Evolutionary conservation across 257 asterid genomes (phyloP).

Genomic region (Penstemon davidsonii): DNA sequence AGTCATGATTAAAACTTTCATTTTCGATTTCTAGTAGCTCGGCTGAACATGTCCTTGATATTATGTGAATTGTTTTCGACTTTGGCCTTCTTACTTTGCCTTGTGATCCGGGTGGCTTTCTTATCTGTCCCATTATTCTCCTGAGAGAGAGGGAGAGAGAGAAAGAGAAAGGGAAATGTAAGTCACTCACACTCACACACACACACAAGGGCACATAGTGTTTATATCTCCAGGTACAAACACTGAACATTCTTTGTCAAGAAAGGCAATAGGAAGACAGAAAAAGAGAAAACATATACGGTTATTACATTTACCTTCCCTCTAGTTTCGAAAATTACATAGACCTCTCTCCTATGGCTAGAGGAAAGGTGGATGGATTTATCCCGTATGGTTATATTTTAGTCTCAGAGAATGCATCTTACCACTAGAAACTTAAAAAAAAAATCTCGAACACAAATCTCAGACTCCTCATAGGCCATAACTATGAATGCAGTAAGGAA

Average conservation of each 20-base stretch:
- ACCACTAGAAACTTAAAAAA: neutral
- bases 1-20: slow-evolving; percentile 24
- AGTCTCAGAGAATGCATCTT: no score
- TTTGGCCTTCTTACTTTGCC: slow-evolving; percentile 73
- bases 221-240: neutral
- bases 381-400: no score
- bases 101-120: slow-evolving; percentile 37
- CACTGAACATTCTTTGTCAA: neutral
- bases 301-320: neutral
- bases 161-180: neutral
- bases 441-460: neutral
- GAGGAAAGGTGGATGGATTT: no score
- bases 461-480: neutral
- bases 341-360: no score
- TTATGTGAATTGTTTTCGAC: slow-evolving; percentile 74
- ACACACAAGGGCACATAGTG: neutral
- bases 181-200: neutral
- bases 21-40: slow-evolving; percentile 67
- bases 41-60: slow-evolving; percentile 88
- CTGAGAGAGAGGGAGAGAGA: slow-evolving; percentile 30
- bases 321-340: neutral
- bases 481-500: slow-evolving; percentile 7
- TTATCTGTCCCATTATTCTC: slow-evolving; percentile 50
- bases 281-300: neutral
- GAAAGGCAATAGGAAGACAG: neutral